Evolutionary conservation across 257 asterid species (phyloP).

Genomic region (Solanum sitiens): DNA sequence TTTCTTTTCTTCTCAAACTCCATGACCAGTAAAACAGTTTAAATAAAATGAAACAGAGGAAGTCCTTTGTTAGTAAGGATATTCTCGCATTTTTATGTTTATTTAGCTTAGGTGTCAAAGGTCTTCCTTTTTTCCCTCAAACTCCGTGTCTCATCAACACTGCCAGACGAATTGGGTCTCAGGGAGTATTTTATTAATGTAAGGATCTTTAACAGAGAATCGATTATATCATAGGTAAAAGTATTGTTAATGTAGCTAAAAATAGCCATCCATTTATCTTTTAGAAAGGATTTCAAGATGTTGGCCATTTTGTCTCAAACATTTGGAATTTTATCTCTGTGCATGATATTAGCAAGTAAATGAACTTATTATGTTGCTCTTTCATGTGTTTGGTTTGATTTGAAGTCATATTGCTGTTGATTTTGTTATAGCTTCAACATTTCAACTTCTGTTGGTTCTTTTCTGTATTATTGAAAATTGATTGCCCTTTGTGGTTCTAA

Average conservation of each 20-base stretch:
- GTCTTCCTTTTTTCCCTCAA: neutral
- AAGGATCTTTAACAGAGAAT: neutral
- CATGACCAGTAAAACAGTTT: neutral
- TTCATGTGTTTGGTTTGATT: neutral
- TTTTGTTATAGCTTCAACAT: neutral
- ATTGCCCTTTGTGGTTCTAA: constrained; percentile 6
- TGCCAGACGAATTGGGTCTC: neutral
- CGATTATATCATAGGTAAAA: neutral
- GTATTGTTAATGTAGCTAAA: neutral
- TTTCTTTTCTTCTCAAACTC: neutral
- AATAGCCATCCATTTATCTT: neutral
- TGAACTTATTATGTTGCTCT: neutral
- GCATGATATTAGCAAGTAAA: neutral
- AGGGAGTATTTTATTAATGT: neutral
- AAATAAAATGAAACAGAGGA: neutral
- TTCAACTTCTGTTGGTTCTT: neutral
- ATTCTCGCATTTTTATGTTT: neutral
- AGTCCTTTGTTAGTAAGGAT: neutral
- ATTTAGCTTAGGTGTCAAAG: neutral
- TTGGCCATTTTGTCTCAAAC: neutral
- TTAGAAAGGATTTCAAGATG: neutral
- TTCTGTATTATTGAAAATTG: neutral
- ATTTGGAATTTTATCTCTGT: neutral
- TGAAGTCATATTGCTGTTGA: neutral
- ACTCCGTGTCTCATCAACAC: neutral